These are phyloP conservation scores for Aspergillus neoniger DNA, from an alignment of 2,329 filamentous ascomycete species.

Conservation along the genomic window DNA sequence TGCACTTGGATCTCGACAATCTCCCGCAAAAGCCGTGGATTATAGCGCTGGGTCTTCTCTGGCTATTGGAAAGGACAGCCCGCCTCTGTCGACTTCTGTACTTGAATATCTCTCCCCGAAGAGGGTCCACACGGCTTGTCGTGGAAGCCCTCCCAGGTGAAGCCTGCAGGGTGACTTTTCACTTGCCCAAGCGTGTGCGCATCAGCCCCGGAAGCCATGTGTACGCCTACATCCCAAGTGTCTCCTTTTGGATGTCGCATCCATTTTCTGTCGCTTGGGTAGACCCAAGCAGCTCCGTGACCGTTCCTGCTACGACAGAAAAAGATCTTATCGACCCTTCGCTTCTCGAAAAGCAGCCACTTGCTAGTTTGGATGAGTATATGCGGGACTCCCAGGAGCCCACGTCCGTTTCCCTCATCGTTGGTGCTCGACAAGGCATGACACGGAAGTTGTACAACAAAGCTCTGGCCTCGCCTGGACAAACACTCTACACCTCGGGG, in stretches of 20 bases:
- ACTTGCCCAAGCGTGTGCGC: constrained; percentile 56
- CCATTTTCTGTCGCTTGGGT: constrained; percentile 53
- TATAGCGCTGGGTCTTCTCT: constrained; percentile 39
- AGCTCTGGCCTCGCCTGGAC: constrained; percentile 52
- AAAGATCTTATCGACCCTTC: constrained; percentile 23
- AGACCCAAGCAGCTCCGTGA: constrained; percentile 35
- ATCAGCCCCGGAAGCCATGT: constrained; percentile 61
- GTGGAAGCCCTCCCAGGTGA: constrained; percentile 62
- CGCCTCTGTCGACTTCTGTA: constrained; percentile 54
- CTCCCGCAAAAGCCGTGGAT: constrained; percentile 47
- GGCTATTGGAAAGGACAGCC: constrained; percentile 46
- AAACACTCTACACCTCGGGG: constrained; percentile 55
- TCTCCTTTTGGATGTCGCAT: constrained; percentile 52
- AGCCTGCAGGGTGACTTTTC: constrained; percentile 62
- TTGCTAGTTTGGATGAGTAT: constrained; percentile 26
- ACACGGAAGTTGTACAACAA: constrained; percentile 62
- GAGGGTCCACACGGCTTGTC: constrained; percentile 53
- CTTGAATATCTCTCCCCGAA: constrained; percentile 55
- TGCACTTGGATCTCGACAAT: constrained; percentile 45
- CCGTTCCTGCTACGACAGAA: constrained; percentile 23
- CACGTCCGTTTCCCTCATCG: constrained; percentile 57
- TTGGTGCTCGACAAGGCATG: constrained; percentile 64
- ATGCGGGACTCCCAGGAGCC: constrained; percentile 26
- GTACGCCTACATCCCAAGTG: constrained; percentile 59
- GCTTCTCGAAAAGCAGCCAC: constrained; percentile 37